Evolutionary conservation across 2,329 filamentous ascomycete species (phyloP), one percentile per base, ranked within the genome.

Genomic region (Ophiostoma ips): DNA sequence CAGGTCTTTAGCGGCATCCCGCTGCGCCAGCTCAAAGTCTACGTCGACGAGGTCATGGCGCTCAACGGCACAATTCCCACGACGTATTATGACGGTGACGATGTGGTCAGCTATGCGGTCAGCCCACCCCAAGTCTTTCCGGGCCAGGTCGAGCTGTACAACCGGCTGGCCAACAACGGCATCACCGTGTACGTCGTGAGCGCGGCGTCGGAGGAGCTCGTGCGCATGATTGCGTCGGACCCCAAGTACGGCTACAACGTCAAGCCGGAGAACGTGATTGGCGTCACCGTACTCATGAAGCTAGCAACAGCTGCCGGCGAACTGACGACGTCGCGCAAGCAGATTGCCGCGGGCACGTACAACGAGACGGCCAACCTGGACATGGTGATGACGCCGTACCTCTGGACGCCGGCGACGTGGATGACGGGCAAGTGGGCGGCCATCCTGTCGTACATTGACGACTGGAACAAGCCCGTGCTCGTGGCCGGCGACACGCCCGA

Each of bases 211-310:
- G 40, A 43, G 24, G 40, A 43, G 24, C 7, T 43, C 7, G 40
- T 43, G 21, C 40, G 40, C 24, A 43, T 43, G 40, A 6, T 43
- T 10, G 40, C 40, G 13, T 43, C 40, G n/a, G 40, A 43, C 24
- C 40, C 40, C 24, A 43, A 43, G 40, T 43, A 43, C 24, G 40
- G 40, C 15, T 43, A 43, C 40, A 43, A 43, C 40, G 24, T 43
- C 24, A 43, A 43, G 40, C 40, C 40, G 6, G 40, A 43, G 40
- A 43, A 43, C 24, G 40, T 43, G 21, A 43, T 43, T 11, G 40
- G 40, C 24, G 40, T 43, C 15, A 43, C 40, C 3, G 15, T 30
- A 21, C 40, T 43, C 7, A 43, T 43, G 40, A 30, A 43, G 40
- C 24, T 31, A 13, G 40, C 40, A 15, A 34, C 10, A 10, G 10